Evolutionary conservation across 2,329 filamentous ascomycete species (phyloP), one percentile per base, ranked within the genome.

Genomic region (Claviceps paspali): DNA sequence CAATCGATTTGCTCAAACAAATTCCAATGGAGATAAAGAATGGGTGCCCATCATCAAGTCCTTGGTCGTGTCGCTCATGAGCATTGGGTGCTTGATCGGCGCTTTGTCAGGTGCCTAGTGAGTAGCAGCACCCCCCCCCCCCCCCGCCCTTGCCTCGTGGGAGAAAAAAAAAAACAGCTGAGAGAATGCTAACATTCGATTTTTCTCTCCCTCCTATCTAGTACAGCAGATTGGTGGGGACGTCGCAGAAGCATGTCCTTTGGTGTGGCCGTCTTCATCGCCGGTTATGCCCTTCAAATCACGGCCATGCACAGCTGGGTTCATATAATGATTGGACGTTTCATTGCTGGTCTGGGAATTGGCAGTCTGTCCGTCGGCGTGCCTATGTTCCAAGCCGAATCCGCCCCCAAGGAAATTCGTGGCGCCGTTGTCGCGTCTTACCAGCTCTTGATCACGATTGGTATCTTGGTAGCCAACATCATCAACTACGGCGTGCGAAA

Each of bases 361-460:
- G 79, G 79, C 30, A 76, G 67, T 36, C 62, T 82, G 2, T 79
- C 73, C 0, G 70, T 79, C 24, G 64, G 73, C 26, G 73, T 79
- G 2, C 76, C 76, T 40, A 74, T 80, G 65, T 79, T 75, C 54
- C 75, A 80, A 54, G 70, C 70, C 29, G 76, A 81, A 50, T 73
- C 65, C 36, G 65, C 71, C 2, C 76, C 76, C 4, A 64, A 66
- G 14, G 65, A 73, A 47, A 76, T 79, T 42, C 71, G 76, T 45
- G 76, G 75, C 46, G 68, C 71, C 24, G 68, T 80, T 30, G 70
- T 79, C n/a, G 65, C 69, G 4, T 74, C 70, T n/a, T 83, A 82
- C 55, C 79, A 83, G 56, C 69, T 83, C 12, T 76, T 82, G 59
- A 79, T 83, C 52, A 83, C 78, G 1, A 61, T 82, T 21, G 79